Percentiles rank a stretch among this genome's conserved stretches.
These are phyloP conservation scores for Nevesoporus exiguus DNA, from an alignment of 768 basidiomycete species.

Conservation along the genomic window DNA sequence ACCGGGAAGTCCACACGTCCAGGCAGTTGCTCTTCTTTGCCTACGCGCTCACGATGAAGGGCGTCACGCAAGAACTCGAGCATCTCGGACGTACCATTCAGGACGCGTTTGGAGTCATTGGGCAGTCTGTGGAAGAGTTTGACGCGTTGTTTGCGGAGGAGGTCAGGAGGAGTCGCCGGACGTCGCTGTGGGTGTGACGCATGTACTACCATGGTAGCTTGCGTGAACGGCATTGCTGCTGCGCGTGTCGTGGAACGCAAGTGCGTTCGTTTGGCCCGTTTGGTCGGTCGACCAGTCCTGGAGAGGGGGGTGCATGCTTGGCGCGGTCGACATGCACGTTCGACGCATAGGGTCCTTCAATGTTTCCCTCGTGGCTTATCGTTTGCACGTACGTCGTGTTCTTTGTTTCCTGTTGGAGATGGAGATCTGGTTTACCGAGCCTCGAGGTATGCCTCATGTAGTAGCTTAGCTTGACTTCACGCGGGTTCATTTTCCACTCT, in stretches of 20 bases:
- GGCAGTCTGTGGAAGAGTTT: conserved; percentile 76
- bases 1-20: conserved; percentile 75
- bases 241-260: conserved; percentile 4
- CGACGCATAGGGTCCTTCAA: conserved; percentile 2
- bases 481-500: background rate
- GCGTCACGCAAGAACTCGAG: conserved; percentile 87
- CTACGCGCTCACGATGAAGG: conserved; percentile 91
- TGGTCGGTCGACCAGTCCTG: conserved; percentile 1
- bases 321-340: conserved; percentile 5
- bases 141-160: conserved; percentile 62
- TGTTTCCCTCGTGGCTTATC: conserved; percentile 10
- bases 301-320: conserved; percentile 7
- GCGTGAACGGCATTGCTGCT: background rate
- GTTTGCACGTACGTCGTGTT: background rate
- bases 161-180: background rate
- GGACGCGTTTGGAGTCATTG: conserved; percentile 90
- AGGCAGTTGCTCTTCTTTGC: conserved; percentile 90
- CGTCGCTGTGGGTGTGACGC: conserved; percentile 15
- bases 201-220: background rate
- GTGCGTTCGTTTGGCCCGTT: conserved; percentile 1
- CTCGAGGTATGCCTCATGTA: conserved; percentile 1
- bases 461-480: background rate
- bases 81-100: conserved; percentile 77
- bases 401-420: background rate
- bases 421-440: background rate